Conservation (phyloP, 805 yeast species). For the Soucietia sequanensis region DNA sequence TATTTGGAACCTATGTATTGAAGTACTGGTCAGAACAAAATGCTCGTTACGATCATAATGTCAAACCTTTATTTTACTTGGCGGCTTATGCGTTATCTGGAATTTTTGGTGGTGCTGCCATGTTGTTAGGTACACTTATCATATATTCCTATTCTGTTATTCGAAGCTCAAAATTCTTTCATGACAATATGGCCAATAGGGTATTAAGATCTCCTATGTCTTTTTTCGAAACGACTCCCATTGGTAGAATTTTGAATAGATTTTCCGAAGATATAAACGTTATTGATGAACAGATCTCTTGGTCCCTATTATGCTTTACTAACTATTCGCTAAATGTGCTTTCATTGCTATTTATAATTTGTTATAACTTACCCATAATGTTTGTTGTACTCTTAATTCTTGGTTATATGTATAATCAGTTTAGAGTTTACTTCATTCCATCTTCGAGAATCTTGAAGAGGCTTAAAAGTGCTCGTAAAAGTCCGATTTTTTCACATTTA, state of each 20-base stretch:
- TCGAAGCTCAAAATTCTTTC: slow-evolving; percentile 32
- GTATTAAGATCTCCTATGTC: slow-evolving; percentile 41
- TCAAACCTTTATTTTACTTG: slow-evolving; percentile 22
- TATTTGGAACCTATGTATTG: slow-evolving; percentile 27
- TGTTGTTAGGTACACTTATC: slow-evolving; percentile 26
- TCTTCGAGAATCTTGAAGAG: slow-evolving; percentile 36
- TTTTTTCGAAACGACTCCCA: slow-evolving; percentile 41
- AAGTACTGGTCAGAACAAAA: slow-evolving; percentile 38
- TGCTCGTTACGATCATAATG: slow-evolving; percentile 21
- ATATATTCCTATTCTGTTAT: slow-evolving; percentile 31
- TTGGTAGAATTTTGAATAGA: slow-evolving; percentile 39
- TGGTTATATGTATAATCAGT: slow-evolving; percentile 27
- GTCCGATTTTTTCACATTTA: slow-evolving; percentile 34
- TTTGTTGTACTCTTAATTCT: slow-evolving; percentile 23
- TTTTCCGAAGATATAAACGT: slow-evolving; percentile 36
- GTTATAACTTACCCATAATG: slow-evolving; percentile 33
- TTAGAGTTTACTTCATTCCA: slow-evolving; percentile 31
- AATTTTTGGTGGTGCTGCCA: slow-evolving; percentile 23
- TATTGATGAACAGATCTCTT: slow-evolving; percentile 31
- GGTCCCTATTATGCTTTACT: slow-evolving; percentile 27
- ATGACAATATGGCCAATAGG: slow-evolving; percentile 33
- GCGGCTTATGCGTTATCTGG: slow-evolving; percentile 26
- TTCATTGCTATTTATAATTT: slow-evolving; percentile 29
- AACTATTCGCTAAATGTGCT: slow-evolving; percentile 21
- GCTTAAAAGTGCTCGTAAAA: slow-evolving; percentile 26